Evolutionary conservation across 148 eudicot genomes (phyloP).

Genomic region (Amaranthus cruentus): DNA sequence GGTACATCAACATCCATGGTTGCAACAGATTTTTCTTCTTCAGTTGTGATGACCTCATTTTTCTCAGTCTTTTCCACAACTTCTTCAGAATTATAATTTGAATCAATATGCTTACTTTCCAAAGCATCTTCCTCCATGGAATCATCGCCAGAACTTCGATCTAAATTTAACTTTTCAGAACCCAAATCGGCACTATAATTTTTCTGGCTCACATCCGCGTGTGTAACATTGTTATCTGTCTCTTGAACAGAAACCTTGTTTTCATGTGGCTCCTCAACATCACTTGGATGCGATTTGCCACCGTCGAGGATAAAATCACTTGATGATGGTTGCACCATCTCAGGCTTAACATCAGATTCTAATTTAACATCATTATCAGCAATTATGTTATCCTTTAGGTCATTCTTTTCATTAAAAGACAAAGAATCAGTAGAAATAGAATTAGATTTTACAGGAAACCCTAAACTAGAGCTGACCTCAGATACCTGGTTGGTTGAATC

Average conservation of each 20-base stretch:
- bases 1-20: conserved; percentile 44
- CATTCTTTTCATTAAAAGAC: conserved; percentile 73
- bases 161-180: conserved; percentile 73
- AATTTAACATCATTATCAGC: conserved; percentile 95
- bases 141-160: conserved; percentile 82
- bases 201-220: conserved; percentile 56
- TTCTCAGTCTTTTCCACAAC: conserved; percentile 43
- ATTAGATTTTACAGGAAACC: conserved; percentile 83
- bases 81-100: conserved; percentile 41
- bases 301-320: conserved; percentile 48
- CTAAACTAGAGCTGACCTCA: conserved; percentile 87
- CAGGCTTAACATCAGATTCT: conserved; percentile 89
- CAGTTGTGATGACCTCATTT: conserved; percentile 30
- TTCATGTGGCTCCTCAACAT: conserved; percentile 65
- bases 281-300: conserved; percentile 63
- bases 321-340: conserved; percentile 75
- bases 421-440: conserved; percentile 84
- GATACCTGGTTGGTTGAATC: conserved; percentile 79
- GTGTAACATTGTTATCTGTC: conserved; percentile 36
- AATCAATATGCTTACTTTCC: conserved; percentile 68
- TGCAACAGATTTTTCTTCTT: conserved; percentile 45
- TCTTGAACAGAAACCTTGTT: conserved; percentile 54
- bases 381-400: conserved; percentile 80
- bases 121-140: conserved; percentile 69
- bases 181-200: conserved; percentile 56